Base-by-base conservation (phyloP, 202 grass and related monocot genomes). In the Panicum virgatum region DNA sequence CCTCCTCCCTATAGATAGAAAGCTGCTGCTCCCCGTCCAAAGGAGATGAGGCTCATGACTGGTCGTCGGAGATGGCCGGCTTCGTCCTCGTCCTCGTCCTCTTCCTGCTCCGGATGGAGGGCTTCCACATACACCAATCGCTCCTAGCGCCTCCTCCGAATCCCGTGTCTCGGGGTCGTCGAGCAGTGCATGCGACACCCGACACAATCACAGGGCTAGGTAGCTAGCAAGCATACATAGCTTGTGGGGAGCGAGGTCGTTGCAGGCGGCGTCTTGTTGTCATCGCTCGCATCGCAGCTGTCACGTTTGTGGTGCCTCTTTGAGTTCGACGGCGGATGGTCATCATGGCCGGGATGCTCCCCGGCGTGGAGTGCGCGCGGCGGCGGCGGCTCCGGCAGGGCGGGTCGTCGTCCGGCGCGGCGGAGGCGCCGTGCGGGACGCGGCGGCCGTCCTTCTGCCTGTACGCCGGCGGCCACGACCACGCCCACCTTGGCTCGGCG, bases 321-420 rank as follows among this genome's bases (percentile, higher is more conserved):
- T 5, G 32, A n/a, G n/a, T n/a, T n/a, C n/a, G 60, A 52, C 62
- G 62, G 47, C 43, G 38, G 22, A 91, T 94, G 58, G 89, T 61
- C 20, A 38, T 92, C 63, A 97, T 95, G 89, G 96, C 92, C 36
- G 96, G 92, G 54, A 98, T 98, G 69, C 80, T 98, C 22, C 92
- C 96, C 0, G 90, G 90, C 48, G 92, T 93, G 6, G 90, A 96
- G 60, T 88, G 72, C 65, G 96, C 96, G 3, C 80, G 96, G 76
- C 83, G 91, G 85, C 70, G 92, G 1, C 65, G 88, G 26, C 42
- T 91, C 23, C 66, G 86, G 47, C 86, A 86, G 70, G 78, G 47
- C 44, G 66, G 82, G 54, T 5, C 74, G 36, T 56, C 46, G 43
- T 19, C 52, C 3, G 37, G 76, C 43, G 54, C 5, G 1, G 57